Evolutionary conservation across 805 yeast species (phyloP).

Genomic region (Candida schatavii): DNA sequence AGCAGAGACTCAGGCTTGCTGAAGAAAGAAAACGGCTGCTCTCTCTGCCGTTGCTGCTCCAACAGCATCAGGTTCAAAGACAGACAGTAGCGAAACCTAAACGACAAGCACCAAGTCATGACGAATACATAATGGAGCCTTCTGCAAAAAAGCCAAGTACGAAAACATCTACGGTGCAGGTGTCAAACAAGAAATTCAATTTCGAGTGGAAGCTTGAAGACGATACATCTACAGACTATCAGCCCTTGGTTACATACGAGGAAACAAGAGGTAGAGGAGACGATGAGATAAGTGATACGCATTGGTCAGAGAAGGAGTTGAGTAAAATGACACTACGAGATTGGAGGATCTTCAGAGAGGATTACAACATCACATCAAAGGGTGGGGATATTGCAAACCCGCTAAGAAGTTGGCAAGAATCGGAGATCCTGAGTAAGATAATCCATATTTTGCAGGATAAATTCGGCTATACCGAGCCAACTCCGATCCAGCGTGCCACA

Average conservation of each 20-base stretch:
- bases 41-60: no score
- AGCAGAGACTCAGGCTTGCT: conserved; percentile 14
- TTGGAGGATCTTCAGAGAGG: conserved; percentile 86
- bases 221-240: conserved; percentile 53
- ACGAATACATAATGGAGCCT: neutral
- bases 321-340: conserved; percentile 74
- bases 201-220: conserved; percentile 71
- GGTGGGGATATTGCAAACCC: conserved; percentile 52
- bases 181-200: conserved; percentile 38
- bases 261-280: conserved; percentile 8
- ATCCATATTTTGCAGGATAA: conserved; percentile 29
- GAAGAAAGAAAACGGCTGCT: conserved; percentile 8
- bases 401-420: conserved; percentile 71
- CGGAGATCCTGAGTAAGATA: conserved; percentile 39
- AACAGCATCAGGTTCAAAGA: conserved; percentile 1
- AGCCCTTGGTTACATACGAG: conserved; percentile 35
- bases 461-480: conserved; percentile 61
- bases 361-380: conserved; percentile 61
- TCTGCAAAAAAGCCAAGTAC: neutral
- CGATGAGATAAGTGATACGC: conserved; percentile 23
- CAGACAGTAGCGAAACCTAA: neutral
- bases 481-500: conserved; percentile 89
- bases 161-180: neutral
- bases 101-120: neutral
- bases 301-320: conserved; percentile 70